These are phyloP conservation scores for Monilinia vaccinii-corymbosi DNA, from an alignment of 2,329 filamentous ascomycete genomes.

Conservation along the genomic window DNA sequence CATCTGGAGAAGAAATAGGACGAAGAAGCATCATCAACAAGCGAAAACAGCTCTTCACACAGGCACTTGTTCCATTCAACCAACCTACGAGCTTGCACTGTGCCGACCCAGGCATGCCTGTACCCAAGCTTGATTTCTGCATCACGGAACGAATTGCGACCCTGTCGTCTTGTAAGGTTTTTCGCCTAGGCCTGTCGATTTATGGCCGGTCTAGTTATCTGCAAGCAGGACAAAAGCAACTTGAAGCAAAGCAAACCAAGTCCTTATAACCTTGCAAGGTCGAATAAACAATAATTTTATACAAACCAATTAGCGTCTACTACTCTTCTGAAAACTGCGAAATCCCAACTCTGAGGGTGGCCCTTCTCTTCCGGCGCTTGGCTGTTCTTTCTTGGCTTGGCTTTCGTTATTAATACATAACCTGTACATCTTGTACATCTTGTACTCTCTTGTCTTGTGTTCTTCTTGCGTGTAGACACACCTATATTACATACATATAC, in stretches of 20 bases:
- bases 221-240: background rate
- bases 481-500: background rate
- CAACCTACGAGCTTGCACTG: background rate
- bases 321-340: background rate
- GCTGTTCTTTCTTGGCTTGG: background rate
- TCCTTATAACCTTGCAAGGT: background rate
- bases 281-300: background rate
- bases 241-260: background rate
- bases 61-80: background rate
- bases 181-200: background rate
- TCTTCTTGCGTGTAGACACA: background rate
- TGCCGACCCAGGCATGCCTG: background rate
- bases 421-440: background rate
- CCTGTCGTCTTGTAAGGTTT: background rate
- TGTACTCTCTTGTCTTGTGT: background rate
- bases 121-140: constrained; percentile 1
- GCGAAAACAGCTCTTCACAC: background rate
- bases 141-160: constrained; percentile 10
- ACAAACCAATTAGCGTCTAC: background rate
- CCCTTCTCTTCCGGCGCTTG: background rate
- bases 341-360: constrained; percentile 3
- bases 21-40: background rate
- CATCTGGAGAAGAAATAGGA: background rate
- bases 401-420: background rate
- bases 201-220: background rate